phyloP scores from a whole-genome alignment of 1,284 basidiomycete species.

The Sporisorium iseilematis-ciliati region DNA sequence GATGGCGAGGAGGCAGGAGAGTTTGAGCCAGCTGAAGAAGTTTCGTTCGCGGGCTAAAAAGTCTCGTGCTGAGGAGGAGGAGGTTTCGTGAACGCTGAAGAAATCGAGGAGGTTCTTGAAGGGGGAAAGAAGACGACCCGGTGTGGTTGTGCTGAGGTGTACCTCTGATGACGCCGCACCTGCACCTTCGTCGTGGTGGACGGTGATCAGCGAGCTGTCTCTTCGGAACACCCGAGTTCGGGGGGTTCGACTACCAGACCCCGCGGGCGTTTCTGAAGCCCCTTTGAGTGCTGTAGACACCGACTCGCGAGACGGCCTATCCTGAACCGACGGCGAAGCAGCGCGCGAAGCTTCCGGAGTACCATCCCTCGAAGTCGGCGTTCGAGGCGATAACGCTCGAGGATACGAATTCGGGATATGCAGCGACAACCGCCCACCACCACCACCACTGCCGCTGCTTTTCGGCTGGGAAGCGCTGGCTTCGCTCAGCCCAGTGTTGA shows the following conservation, averaged over 20 bases:
- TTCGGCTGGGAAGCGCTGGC: constrained; percentile 8
- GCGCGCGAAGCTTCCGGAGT: constrained; percentile 12
- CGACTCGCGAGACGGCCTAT: not conserved
- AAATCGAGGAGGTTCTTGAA: not conserved
- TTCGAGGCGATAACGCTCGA: constrained; percentile 13
- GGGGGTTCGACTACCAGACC: not conserved
- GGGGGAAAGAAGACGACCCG: not conserved
- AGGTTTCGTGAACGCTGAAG: constrained; percentile 17
- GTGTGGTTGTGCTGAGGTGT: not conserved
- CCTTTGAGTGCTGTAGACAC: constrained; percentile 26
- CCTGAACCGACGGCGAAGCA: not conserved
- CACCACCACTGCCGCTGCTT: constrained; percentile 18
- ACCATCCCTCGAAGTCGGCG: constrained; percentile 1
- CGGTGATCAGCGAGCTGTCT: constrained; percentile 32
- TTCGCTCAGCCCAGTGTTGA: constrained; percentile 33
- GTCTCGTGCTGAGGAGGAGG: constrained; percentile 29
- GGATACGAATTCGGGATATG: constrained; percentile 46
- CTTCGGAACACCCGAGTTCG: constrained; percentile 7
- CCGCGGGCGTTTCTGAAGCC: not conserved
- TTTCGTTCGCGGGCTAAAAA: constrained; percentile 47
- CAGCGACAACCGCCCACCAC: constrained; percentile 25
- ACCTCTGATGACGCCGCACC: not conserved
- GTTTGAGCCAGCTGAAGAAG: constrained; percentile 40
- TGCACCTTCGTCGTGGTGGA: constrained; percentile 18
- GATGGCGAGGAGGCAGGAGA: constrained; percentile 42